These are phyloP conservation scores for Cordyceps farinosa DNA, from an alignment of 2,329 filamentous ascomycete genomes.

Conservation along the genomic window DNA sequence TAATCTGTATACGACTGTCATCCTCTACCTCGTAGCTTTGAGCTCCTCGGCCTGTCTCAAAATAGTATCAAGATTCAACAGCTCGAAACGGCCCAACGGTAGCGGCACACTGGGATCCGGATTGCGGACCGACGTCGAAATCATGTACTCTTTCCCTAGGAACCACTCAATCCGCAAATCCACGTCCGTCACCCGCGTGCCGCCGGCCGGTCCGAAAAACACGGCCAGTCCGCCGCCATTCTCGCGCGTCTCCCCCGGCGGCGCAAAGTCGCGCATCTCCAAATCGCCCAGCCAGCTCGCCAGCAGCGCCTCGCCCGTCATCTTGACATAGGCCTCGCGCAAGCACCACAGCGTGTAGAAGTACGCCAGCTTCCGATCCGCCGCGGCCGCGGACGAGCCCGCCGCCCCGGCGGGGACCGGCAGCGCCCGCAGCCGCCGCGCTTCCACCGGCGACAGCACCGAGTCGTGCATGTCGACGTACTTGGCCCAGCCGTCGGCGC, in stretches of 20 bases:
- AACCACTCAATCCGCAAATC: conserved; percentile 36
- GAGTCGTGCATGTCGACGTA: conserved; percentile 72
- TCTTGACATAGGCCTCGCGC: conserved; percentile 78
- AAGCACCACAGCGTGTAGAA: conserved; percentile 80
- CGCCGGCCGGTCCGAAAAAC: conserved; percentile 27
- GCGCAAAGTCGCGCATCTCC: conserved; percentile 62
- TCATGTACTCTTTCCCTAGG: conserved; percentile 50
- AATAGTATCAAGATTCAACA: conserved; percentile 43
- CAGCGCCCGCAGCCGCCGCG: conserved; percentile 55
- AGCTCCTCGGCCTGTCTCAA: conserved; percentile 41
- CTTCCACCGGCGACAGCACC: conserved; percentile 63
- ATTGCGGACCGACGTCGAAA: conserved; percentile 49
- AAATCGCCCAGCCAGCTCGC: conserved; percentile 69
- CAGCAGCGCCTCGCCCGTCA: conserved; percentile 73
- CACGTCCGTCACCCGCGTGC: conserved; percentile 31
- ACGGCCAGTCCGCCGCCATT: conserved; percentile 26
- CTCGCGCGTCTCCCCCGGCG: conserved; percentile 40
- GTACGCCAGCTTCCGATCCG: conserved; percentile 51
- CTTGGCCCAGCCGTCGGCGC: conserved; percentile 55
- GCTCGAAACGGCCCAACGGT: conserved; percentile 39
- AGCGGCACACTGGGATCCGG: conserved; percentile 39
- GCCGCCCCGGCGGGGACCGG: conserved; percentile 23
- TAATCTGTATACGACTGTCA: neutral
- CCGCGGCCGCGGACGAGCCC: conserved; percentile 30
- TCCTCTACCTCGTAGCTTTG: conserved; percentile 2